Evolutionary conservation across 2,329 filamentous ascomycete genomes (phyloP).

Genomic region (Xylariaceae sp.): DNA sequence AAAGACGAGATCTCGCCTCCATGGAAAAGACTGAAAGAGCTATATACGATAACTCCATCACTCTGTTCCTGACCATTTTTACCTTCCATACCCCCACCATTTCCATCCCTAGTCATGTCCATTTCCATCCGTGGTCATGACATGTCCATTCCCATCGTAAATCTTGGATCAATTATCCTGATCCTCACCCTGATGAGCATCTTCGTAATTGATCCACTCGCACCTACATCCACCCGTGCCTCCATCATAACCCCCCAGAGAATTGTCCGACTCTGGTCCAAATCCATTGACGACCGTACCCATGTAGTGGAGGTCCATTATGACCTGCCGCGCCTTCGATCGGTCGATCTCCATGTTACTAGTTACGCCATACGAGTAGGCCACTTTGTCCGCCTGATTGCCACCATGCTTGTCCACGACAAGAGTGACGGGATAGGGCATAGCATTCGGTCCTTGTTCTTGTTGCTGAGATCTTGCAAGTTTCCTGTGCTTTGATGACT

Average conservation of each 20-base stretch:
- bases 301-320: constrained; percentile 46
- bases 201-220: constrained; percentile 52
- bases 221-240: constrained; percentile 59
- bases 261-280: constrained; percentile 36
- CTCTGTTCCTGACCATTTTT: background rate
- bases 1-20: background rate
- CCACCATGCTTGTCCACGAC: constrained; percentile 60
- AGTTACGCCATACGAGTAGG: constrained; percentile 50
- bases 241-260: constrained; percentile 57
- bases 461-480: constrained; percentile 6
- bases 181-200: background rate
- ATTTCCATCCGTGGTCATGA: background rate
- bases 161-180: background rate
- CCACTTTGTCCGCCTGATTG: constrained; percentile 45
- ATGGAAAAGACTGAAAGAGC: background rate
- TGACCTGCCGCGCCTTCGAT: constrained; percentile 41
- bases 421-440: constrained; percentile 60
- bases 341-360: constrained; percentile 42
- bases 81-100: too few species aligned
- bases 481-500: constrained; percentile 17
- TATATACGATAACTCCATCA: background rate
- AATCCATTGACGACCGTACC: constrained; percentile 51
- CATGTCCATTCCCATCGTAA: background rate
- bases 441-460: constrained; percentile 40
- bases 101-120: background rate